Evolutionary conservation across 305 asterid genomes (phyloP), one percentile per base, ranked within the genome.

Genomic region (Andrographis paniculata): DNA sequence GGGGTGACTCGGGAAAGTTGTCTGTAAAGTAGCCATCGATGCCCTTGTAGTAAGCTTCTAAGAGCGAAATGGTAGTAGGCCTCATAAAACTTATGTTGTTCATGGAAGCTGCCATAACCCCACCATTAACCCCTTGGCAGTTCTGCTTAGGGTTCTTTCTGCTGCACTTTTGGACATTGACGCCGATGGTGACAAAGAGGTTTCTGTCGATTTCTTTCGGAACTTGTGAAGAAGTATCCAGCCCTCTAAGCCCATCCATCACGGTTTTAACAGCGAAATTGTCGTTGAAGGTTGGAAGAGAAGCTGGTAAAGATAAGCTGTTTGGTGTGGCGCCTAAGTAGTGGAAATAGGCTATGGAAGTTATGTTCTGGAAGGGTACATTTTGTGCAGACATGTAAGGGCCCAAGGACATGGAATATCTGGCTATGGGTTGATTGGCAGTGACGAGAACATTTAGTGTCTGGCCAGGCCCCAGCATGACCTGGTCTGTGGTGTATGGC

Each of bases 401-500:
- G 21, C 84, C 78, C 61, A 69, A 56, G 20, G 87, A 68, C 84
- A 81, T 78, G 60, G 82, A 73, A 42, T 81, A 78, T 53, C 54
- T 52, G 40, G 60, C 76, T 20, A 65, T 64, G 12, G 68, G 72
- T 44, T 75, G 84, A 52, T 81, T 64, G 12, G 88, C 88, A 9
- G 82, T 75, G 65, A 81, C 76, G 5, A 81, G 68, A 38, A 78
- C 78, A 18, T 70, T 73, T 52, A 73, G 51, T 48, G 93, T 81
- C 53, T 71, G 80, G 19, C 87, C 93, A 3, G 93, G 87, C 35
- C 73, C 82, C 10, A 81, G 76, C 87, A 81, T 75, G 23, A 81
- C 84, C 19, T 42, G 62, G 58, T 70, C 75, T 0, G 68, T 68
- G 40, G 62, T 64, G 59, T 72, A 61, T 10, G 84, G 80, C 45